Base-by-base conservation (phyloP, 2,329 filamentous ascomycete species). In the Penicillium sp. region DNA sequence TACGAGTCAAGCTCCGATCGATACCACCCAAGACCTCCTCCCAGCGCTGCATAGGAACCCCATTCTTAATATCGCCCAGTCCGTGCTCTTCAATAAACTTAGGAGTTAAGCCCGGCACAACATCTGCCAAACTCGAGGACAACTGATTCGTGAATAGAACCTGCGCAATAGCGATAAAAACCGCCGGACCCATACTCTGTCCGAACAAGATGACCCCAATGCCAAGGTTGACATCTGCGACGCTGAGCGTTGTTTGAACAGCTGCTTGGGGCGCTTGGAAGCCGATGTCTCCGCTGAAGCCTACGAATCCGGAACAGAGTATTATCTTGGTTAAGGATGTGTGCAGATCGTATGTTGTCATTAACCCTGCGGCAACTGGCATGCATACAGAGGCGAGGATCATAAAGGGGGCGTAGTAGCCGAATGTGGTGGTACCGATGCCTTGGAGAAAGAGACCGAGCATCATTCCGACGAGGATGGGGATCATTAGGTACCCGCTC, bases 131-230 rank as follows among this genome's bases (percentile, higher is more conserved):
- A 25, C n/a, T 61, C 4, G 57, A 55, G 17, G 55, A 61, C 13
- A 86, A 75, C 9, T 73, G 69, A 62, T 82, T 82, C 45, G 75
- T 77, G 58, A 85, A 82, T 25, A 84, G 74, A 50, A 77, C 80
- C 62, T 84, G 80, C 2, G 75, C 82, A 50, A 83, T 79, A 2
- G 78, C 77, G 47, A 85, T 76, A 59, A 83, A 83, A 0, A 85
- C 63, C 0, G 75, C 74, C 3, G 73, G 74, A 1, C 75, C 76
- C 49, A 78, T 70, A 23, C 66, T 73, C 57, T 77, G 72, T 42
- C 66, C 70, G 41, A 77, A 75, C n/a, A 73, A 60, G 19, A 75
- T 68, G 10, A 74, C 63, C 0, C 68, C 63, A 6, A 68, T 64
- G 6, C 67, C 70, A 38, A 72, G 45, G 10, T 66, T 60, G 33